Base-by-base conservation (phyloP, 2,329 filamentous ascomycete genomes). In the Ophiostoma ulmi region DNA sequence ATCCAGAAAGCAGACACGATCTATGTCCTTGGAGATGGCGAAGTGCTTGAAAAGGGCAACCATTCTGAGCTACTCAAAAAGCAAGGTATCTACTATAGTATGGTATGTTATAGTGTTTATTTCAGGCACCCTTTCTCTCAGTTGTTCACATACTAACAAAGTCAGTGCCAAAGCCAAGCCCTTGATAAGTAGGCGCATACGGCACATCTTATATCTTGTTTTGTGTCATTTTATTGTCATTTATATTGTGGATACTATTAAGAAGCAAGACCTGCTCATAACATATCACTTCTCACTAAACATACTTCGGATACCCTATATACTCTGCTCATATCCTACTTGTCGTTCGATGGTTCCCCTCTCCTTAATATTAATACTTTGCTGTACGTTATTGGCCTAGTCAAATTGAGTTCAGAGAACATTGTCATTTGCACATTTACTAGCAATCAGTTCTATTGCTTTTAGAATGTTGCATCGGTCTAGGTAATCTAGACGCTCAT, bases 21-120 rank as follows among this genome's bases (percentile, higher is more conserved):
- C 61, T 92, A 91, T 75, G 91, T 94, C 0, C 86, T 95, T 67
- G 90, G 90, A 13, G 84, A 88, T 72, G 87, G 89, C 35, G 85
- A 82, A 74, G 80, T 87, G 63, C 76, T 87, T 13, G 86, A 87
- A 77, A 79, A 83, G 76, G 86, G 85, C 13, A 86, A 76, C 22
- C 85, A 88, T 72, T 71, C 72, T 1, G 86, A 87, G 75, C 74
- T 88, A 72, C 72, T 80, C 35, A 61, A 58, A 13, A n/a, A 31
- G 52, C 52, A 58, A 58, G 52, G 52, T 5, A 22, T 58, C n/a
- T 58, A 58, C 52, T 58, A 26, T 11, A 58, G 52, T 22, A 58
- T 58, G 52, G 52, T 58, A 58, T 3, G 52, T 58, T 26, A 31
- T 26, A 31, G 1, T 48, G 8, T 58, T 22, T 26, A 5, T 31